Evolutionary conservation across 805 yeast species (phyloP).

Genomic region (Starmerella etchellsii): DNA sequence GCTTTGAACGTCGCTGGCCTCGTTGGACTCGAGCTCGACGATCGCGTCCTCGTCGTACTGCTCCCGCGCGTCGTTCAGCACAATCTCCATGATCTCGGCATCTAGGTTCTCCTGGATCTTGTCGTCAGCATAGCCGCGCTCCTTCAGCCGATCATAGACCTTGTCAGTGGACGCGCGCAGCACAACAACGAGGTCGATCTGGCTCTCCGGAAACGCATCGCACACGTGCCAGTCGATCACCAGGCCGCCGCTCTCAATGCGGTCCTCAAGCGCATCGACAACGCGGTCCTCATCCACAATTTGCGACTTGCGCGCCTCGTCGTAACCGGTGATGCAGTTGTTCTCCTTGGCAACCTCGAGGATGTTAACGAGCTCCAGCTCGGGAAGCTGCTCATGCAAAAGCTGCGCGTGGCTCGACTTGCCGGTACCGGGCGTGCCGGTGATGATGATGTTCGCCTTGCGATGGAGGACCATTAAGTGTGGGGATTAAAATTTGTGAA

Average conservation of each 20-base stretch:
- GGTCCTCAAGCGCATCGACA: slow-evolving; percentile 66
- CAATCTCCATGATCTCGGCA: slow-evolving; percentile 92
- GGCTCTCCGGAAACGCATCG: slow-evolving; percentile 84
- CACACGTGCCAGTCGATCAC: slow-evolving; percentile 96
- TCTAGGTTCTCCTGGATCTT: slow-evolving; percentile 87
- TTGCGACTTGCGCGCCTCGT: slow-evolving; percentile 68
- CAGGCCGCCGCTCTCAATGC: slow-evolving; percentile 73
- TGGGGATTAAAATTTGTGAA: too few species aligned
- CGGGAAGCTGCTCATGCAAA: slow-evolving; percentile 40
- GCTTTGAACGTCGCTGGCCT: slow-evolving; percentile 63
- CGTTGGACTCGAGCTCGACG: slow-evolving; percentile 63
- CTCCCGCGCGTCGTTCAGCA: slow-evolving; percentile 75
- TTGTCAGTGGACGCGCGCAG: slow-evolving; percentile 61
- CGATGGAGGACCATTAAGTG: slow-evolving; percentile 21
- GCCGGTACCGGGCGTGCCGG: slow-evolving; percentile 94
- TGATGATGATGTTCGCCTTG: slow-evolving; percentile 62
- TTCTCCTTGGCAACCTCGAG: slow-evolving; percentile 72
- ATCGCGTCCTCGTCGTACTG: slow-evolving; percentile 69
- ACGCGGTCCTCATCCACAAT: slow-evolving; percentile 89
- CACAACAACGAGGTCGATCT: slow-evolving; percentile 86
- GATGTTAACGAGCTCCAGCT: slow-evolving; percentile 46
- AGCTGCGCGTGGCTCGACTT: slow-evolving; percentile 63
- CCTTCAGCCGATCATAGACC: slow-evolving; percentile 60
- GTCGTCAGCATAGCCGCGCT: slow-evolving; percentile 64
- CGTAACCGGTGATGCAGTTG: slow-evolving; percentile 70